Conservation (phyloP, 345 rosid genomes). For the Pseudoturritis turrita region DNA sequence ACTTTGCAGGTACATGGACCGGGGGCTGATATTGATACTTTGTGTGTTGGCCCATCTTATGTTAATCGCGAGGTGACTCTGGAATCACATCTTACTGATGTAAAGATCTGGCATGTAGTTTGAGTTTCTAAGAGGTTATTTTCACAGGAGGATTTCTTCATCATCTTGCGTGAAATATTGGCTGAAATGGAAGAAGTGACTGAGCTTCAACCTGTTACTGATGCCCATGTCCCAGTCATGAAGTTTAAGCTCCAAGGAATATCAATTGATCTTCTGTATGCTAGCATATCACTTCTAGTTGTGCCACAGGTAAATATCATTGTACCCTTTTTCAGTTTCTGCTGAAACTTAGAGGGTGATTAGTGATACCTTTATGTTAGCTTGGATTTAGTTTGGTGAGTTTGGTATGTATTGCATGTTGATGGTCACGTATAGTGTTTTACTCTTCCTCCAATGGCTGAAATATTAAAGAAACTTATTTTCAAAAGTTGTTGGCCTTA, state of each 20-base stretch:
- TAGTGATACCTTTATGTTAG: neutral
- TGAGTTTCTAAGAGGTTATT: constrained; percentile 1
- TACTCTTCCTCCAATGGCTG: neutral
- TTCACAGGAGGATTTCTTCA: constrained; percentile 80
- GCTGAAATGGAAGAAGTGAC: constrained; percentile 76
- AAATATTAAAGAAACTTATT: neutral
- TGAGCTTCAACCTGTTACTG: constrained; percentile 87
- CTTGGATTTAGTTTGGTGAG: neutral
- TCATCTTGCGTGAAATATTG: constrained; percentile 53
- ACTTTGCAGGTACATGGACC: constrained; percentile 72
- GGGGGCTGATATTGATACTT: constrained; percentile 81
- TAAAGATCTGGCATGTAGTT: constrained; percentile 22
- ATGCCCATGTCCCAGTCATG: constrained; percentile 97
- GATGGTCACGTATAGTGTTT: neutral
- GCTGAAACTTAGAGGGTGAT: neutral
- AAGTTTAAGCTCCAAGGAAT: constrained; percentile 84
- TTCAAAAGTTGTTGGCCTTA: neutral
- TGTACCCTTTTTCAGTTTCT: neutral
- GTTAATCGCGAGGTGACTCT: constrained; percentile 65
- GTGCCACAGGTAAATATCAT: constrained; percentile 71
- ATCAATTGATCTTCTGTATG: constrained; percentile 89
- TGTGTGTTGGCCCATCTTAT: constrained; percentile 94
- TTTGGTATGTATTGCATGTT: neutral
- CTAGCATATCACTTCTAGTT: constrained; percentile 68
- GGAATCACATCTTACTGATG: neutral